These are phyloP conservation scores for Colletotrichum tropicale DNA, from an alignment of 2,329 filamentous ascomycete genomes.

Conservation along the genomic window DNA sequence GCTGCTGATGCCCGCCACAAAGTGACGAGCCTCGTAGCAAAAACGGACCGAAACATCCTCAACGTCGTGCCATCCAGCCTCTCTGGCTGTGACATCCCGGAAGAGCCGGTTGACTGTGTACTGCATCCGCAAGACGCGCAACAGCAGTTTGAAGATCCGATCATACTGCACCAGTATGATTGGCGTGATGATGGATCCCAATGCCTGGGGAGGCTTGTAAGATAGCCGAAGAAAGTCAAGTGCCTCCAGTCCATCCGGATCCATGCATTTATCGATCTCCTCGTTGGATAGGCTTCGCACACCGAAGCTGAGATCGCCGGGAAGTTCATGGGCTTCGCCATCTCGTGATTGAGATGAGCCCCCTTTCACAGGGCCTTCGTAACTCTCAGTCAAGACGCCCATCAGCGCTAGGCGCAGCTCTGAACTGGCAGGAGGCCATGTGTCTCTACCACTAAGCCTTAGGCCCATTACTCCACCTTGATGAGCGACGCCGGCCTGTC, in stretches of 20 bases:
- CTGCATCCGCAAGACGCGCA: conserved; percentile 79
- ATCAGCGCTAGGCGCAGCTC: conserved; percentile 90
- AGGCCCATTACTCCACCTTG: conserved; percentile 79
- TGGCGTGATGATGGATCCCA: conserved; percentile 76
- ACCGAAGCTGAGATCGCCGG: conserved; percentile 79
- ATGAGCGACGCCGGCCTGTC: conserved; percentile 70
- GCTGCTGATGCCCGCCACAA: conserved; percentile 72
- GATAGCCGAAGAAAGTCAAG: conserved; percentile 91
- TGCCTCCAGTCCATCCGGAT: conserved; percentile 82
- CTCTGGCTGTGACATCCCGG: conserved; percentile 54
- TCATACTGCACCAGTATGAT: conserved; percentile 81
- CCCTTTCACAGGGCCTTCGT: conserved; percentile 37
- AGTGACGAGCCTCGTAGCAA: conserved; percentile 78
- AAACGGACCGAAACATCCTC: conserved; percentile 60
- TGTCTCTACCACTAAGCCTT: conserved; percentile 78
- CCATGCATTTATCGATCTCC: conserved; percentile 83
- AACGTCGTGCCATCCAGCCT: conserved; percentile 35
- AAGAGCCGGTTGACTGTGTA: conserved; percentile 74
- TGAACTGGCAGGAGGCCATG: conserved; percentile 93
- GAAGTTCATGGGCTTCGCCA: conserved; percentile 49
- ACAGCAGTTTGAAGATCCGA: conserved; percentile 77
- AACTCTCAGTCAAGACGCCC: conserved; percentile 81
- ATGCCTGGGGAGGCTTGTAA: conserved; percentile 76
- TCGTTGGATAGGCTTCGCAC: conserved; percentile 80
- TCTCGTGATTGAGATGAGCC: conserved; percentile 19